Evolutionary conservation across 768 basidiomycete genomes (phyloP).

Genomic region (Leucocoprinus leucothites): DNA sequence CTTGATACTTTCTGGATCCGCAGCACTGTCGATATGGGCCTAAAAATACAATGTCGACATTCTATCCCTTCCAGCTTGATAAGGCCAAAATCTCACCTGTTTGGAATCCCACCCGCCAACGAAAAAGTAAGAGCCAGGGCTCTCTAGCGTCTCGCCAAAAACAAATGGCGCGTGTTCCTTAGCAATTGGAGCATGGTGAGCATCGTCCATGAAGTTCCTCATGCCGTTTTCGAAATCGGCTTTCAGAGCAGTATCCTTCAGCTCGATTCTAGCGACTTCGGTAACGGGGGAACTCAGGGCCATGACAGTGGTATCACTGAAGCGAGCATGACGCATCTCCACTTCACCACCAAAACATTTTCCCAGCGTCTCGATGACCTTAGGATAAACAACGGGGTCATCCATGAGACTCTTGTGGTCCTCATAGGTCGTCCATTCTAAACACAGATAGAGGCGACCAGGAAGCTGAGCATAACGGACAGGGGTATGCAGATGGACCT

Average conservation of each 20-base stretch:
- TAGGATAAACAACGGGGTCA: neutral
- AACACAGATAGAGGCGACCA: neutral
- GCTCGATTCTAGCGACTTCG: neutral
- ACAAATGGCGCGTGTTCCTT: constrained; percentile 7
- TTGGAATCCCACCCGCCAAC: constrained; percentile 6
- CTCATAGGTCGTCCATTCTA: constrained; percentile 7
- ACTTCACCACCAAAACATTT: neutral
- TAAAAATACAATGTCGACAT: neutral
- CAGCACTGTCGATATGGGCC: neutral
- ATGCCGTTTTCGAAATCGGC: neutral
- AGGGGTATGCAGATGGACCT: neutral
- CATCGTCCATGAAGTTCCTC: neutral
- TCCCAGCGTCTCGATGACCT: neutral
- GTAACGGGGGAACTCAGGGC: constrained; percentile 4
- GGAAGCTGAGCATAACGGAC: neutral
- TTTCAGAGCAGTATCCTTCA: neutral
- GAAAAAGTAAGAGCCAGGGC: neutral
- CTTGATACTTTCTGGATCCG: neutral
- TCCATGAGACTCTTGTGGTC: constrained; percentile 6
- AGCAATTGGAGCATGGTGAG: neutral
- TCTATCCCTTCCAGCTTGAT: neutral
- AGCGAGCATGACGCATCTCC: neutral
- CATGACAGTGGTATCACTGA: neutral
- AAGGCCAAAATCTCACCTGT: neutral
- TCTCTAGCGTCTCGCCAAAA: constrained; percentile 4